Base-by-base conservation (phyloP, 257 asterid genomes). In the Apocynum venetum region DNA sequence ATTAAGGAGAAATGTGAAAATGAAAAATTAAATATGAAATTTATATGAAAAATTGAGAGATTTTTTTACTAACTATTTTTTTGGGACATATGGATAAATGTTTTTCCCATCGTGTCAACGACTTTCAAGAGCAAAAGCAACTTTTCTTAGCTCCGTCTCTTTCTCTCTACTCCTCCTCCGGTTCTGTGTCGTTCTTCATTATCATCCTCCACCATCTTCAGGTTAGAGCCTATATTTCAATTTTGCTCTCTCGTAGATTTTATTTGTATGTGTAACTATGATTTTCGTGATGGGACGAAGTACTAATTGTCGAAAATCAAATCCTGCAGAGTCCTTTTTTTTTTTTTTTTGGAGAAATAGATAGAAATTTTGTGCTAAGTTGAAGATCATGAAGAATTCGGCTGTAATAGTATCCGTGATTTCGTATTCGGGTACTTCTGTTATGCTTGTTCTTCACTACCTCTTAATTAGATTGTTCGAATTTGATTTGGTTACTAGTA, bases 241-340 rank as follows among this genome's bases (percentile, higher is more conserved):
- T 40, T 52, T 52, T 17, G 2, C 4, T 48, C 9, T 25, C 12
- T 48, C 44, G 20, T 1, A 8, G 20, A 13, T 13, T 13, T 56
- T 44, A 4, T 4, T 8, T 41, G 7, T 56, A 4, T 17, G 5
- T 17, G 7, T 53, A 53, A 38, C 19, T 41, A 11, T 73, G 17
- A 5, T 40, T 19, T 4, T 38, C 6, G 8, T 3, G 38, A 55
- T 55, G 7, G 8, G 25, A 8, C 17, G 77, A 3, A 56, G 8
- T 15, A 3, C 12, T 74, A 15, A 67, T 59, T 3, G 57, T 65
- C 78, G 78, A 80, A 53, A 56, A 80, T 56, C 25, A 14, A 59
- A 9, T 15, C n/a, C 6, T 56, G n/a, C n/a, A 6, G 9, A 25
- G 12, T 20, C 55, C 49, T 51, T 6, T 65, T 38, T 51, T 38